These are phyloP conservation scores for Fonsecaea monophora DNA, from an alignment of 2,329 filamentous ascomycete species.

Conservation along the genomic window DNA sequence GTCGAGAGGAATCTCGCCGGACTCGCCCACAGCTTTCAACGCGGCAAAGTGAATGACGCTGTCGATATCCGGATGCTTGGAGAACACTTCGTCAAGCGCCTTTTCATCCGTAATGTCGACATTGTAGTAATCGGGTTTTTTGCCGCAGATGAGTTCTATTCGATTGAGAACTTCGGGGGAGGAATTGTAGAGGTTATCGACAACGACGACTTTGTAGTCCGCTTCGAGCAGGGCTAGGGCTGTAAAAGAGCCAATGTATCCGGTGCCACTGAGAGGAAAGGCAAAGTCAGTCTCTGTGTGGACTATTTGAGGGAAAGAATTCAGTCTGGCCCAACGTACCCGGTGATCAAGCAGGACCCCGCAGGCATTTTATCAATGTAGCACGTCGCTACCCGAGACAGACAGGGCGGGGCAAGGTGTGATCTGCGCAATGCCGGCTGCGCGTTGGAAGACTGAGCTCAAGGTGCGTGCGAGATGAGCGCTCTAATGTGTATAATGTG, in stretches of 20 bases:
- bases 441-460: background rate
- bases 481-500: background rate
- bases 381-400: conserved; percentile 30
- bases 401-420: conserved; percentile 11
- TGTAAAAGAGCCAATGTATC: conserved; percentile 99
- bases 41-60: conserved; percentile 99
- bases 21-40: conserved; percentile 97
- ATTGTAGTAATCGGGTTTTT: conserved; percentile 83
- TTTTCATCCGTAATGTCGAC: conserved; percentile 86
- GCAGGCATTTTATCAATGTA: conserved; percentile 67
- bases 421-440: background rate
- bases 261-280: conserved; percentile 74
- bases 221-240: conserved; percentile 88
- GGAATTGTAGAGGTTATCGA: conserved; percentile 97
- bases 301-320: background rate
- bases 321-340: conserved; percentile 67
- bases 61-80: conserved; percentile 89
- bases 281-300: conserved; percentile 22
- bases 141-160: conserved; percentile 91
- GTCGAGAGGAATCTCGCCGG: conserved; percentile 88
- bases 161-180: conserved; percentile 89
- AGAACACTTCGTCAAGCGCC: conserved; percentile 84
- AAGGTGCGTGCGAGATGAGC: background rate
- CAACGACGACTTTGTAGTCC: conserved; percentile 94
- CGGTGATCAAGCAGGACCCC: conserved; percentile 89